Evolutionary conservation across 352 stramenopile species (phyloP).

Genomic region (Globisporangium irregulare): DNA sequence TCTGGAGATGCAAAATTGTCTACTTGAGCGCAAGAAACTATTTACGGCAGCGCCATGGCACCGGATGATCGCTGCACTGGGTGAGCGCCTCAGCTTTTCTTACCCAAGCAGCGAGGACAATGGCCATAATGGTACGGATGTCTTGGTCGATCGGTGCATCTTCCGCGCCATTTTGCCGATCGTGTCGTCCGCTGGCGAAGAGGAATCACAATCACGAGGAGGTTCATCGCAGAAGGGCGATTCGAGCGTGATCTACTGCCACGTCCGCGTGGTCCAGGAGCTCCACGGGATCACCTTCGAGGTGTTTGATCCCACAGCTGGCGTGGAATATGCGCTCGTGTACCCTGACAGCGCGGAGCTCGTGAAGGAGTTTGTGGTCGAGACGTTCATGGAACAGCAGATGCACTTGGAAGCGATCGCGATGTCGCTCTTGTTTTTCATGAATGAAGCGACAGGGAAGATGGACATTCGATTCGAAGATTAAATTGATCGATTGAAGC

Average conservation of each 20-base stretch:
- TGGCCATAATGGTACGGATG: too few species aligned
- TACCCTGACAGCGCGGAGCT: slow-evolving; percentile 56
- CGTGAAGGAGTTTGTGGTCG: slow-evolving; percentile 49
- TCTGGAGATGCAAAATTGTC: slow-evolving; percentile 14
- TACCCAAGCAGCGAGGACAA: background rate
- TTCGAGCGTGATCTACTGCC: slow-evolving; percentile 30
- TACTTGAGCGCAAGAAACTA: slow-evolving; percentile 23
- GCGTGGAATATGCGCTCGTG: slow-evolving; percentile 26
- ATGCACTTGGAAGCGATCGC: slow-evolving; percentile 58
- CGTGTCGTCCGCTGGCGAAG: slow-evolving; percentile 30
- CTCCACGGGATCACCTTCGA: slow-evolving; percentile 31
- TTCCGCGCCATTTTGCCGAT: slow-evolving; percentile 35
- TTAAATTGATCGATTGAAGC: slow-evolving; percentile 9
- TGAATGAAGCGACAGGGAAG: slow-evolving; percentile 20
- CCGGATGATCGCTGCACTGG: slow-evolving; percentile 31
- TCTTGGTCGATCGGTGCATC: slow-evolving; percentile 44
- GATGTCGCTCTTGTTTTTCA: slow-evolving; percentile 46
- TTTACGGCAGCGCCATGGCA: slow-evolving; percentile 32
- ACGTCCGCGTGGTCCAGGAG: slow-evolving; percentile 30
- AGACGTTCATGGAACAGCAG: slow-evolving; percentile 53
- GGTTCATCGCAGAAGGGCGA: background rate
- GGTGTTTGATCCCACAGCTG: slow-evolving; percentile 31
- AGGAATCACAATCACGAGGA: slow-evolving; percentile 15
- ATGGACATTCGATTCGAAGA: slow-evolving; percentile 50
- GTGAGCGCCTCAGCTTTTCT: slow-evolving; percentile 24